Conservation (phyloP, 768 basidiomycete genomes). For the Phlegmacium glaucopus region DNA sequence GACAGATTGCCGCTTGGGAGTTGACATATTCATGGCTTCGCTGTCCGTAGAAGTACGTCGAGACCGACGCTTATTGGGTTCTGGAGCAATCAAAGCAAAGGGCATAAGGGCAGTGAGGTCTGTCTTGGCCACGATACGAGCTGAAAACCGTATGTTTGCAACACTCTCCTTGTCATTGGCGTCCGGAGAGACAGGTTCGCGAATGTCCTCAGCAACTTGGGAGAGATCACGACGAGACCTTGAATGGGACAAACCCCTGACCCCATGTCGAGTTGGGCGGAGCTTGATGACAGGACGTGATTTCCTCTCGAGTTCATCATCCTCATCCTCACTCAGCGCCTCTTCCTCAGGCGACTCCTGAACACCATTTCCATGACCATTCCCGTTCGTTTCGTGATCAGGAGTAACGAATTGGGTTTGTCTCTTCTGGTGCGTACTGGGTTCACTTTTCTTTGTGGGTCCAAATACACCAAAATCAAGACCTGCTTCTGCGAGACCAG, state of each 20-base stretch:
- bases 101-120: constrained; percentile 62
- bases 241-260: constrained; percentile 55
- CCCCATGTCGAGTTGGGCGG: constrained; percentile 44
- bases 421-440: constrained; percentile 29
- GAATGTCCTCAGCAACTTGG: constrained; percentile 50
- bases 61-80: constrained; percentile 42
- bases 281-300: constrained; percentile 80
- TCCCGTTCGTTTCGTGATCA: constrained; percentile 24
- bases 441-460: constrained; percentile 29
- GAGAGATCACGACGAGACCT: constrained; percentile 71
- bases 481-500: constrained; percentile 59
- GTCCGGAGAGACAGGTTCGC: constrained; percentile 57
- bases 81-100: constrained; percentile 79
- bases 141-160: constrained; percentile 76
- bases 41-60: constrained; percentile 34
- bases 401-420: constrained; percentile 31
- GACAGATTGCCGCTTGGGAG: constrained; percentile 36
- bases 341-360: constrained; percentile 23
- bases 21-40: constrained; percentile 23
- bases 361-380: constrained; percentile 22
- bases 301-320: constrained; percentile 48
- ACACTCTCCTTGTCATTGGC: constrained; percentile 63
- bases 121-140: constrained; percentile 57
- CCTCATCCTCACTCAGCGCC: constrained; percentile 35
- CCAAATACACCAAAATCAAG: constrained; percentile 80